phyloP scores from a whole-genome alignment of 345 rosid genomes.

The Lenwebbia sp. region DNA sequence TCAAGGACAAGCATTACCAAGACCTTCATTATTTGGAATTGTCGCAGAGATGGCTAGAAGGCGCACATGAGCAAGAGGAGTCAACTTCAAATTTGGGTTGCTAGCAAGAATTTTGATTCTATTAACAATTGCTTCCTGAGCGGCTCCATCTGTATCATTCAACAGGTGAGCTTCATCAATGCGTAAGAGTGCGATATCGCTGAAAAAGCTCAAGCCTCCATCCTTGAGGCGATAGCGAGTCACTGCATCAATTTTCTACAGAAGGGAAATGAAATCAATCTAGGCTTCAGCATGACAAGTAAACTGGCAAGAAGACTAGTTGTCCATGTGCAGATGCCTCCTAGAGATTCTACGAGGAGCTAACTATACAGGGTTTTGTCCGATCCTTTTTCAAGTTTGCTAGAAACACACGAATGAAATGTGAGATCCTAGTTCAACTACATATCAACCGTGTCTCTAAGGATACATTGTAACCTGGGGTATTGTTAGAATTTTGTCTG shows the following conservation, averaged over 20 bases:
- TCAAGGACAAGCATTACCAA: constrained; percentile 41
- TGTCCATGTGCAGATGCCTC: neutral
- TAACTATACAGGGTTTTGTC: neutral
- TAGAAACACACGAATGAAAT: neutral
- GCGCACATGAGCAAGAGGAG: constrained; percentile 65
- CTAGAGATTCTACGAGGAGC: neutral
- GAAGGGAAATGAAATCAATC: neutral
- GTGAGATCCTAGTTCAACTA: neutral
- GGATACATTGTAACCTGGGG: constrained; percentile 53
- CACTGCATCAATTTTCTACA: constrained; percentile 92
- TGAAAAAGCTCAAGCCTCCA: constrained; percentile 92
- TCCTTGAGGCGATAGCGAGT: constrained; percentile 72
- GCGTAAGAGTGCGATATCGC: constrained; percentile 79
- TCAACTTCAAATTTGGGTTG: constrained; percentile 58
- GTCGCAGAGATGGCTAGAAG: constrained; percentile 91
- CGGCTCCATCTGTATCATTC: constrained; percentile 92
- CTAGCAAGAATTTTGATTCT: constrained; percentile 81
- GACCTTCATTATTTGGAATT: constrained; percentile 83
- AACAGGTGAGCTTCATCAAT: constrained; percentile 93
- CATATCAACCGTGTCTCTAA: neutral
- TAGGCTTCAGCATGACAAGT: neutral
- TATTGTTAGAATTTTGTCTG: constrained; percentile 84
- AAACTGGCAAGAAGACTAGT: neutral
- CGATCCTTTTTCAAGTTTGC: neutral
- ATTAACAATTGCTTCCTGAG: constrained; percentile 88